Percentiles rank a stretch among this genome's conserved stretches.
These are phyloP conservation scores for Anisodus tanguticus DNA, from an alignment of 257 asterid species.

Conservation along the genomic window DNA sequence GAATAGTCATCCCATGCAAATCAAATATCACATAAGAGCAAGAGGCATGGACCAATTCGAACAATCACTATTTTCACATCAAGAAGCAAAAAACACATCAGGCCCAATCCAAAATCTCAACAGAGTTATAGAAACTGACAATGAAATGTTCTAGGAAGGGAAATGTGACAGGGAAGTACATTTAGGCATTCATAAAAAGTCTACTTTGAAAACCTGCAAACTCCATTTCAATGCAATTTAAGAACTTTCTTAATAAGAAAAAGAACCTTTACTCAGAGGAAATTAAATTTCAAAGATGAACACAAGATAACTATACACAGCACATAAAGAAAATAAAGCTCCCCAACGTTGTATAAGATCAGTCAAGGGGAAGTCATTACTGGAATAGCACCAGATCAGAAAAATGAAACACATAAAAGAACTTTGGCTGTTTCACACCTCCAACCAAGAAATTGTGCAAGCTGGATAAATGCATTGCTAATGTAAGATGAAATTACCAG, in stretches of 20 bases:
- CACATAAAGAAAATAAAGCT: slow-evolving; percentile 19
- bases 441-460: not conserved
- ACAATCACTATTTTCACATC: slow-evolving; percentile 1
- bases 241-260: not conserved
- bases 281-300: not conserved
- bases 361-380: not conserved
- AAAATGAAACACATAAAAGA: not conserved
- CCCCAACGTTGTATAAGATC: slow-evolving; percentile 1
- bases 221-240: not conserved
- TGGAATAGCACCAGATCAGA: slow-evolving; percentile 18
- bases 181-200: not conserved
- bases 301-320: not conserved
- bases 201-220: not conserved
- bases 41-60: not conserved
- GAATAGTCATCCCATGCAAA: slow-evolving; percentile 18
- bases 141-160: not conserved
- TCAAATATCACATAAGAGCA: not conserved
- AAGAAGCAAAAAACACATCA: not conserved
- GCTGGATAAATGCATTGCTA: slow-evolving; percentile 15
- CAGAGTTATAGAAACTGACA: not conserved
- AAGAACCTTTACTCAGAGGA: not conserved
- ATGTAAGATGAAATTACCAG: not conserved
- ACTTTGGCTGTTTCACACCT: not conserved
- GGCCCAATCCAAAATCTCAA: not conserved
- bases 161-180: not conserved